These are phyloP conservation scores for Venturia oleaginea DNA, from an alignment of 2,329 filamentous ascomycete species.

Conservation along the genomic window DNA sequence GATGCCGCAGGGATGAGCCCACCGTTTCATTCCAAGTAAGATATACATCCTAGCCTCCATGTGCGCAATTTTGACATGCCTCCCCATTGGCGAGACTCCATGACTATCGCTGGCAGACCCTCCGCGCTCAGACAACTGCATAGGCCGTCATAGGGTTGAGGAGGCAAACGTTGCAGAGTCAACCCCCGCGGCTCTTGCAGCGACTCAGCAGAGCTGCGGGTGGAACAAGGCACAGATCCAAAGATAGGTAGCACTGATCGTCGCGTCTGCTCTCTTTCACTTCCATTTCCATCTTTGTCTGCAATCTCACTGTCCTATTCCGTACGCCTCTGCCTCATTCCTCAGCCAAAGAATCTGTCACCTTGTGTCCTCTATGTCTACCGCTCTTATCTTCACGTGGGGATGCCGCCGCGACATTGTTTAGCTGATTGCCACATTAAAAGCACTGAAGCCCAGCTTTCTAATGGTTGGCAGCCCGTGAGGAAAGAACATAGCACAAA, in stretches of 20 bases:
- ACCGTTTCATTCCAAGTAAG: conserved; percentile 4
- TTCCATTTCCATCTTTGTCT: conserved; percentile 5
- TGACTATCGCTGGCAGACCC: background rate
- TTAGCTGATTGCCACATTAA: conserved; percentile 5
- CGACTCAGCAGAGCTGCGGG: conserved; percentile 4
- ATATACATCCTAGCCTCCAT: conserved; percentile 5
- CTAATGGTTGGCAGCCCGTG: background rate
- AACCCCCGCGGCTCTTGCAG: background rate
- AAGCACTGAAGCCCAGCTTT: background rate
- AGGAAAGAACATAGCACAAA: background rate
- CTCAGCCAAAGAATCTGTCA: background rate
- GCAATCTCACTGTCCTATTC: background rate
- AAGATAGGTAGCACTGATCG: background rate
- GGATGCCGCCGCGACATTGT: background rate
- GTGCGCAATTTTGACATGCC: background rate
- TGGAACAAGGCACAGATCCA: conserved; percentile 1
- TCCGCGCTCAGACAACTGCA: background rate
- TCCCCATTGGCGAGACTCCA: background rate
- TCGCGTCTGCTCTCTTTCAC: background rate
- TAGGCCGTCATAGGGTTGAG: background rate
- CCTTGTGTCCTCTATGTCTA: background rate
- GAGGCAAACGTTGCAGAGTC: conserved; percentile 3
- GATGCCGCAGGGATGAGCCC: background rate
- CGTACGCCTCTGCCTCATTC: background rate
- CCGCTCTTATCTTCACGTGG: background rate